Percentiles rank a stretch among this genome's conserved stretches.
phyloP scores from a whole-genome alignment of 331 rosid genomes.

The Quercus phellos region DNA sequence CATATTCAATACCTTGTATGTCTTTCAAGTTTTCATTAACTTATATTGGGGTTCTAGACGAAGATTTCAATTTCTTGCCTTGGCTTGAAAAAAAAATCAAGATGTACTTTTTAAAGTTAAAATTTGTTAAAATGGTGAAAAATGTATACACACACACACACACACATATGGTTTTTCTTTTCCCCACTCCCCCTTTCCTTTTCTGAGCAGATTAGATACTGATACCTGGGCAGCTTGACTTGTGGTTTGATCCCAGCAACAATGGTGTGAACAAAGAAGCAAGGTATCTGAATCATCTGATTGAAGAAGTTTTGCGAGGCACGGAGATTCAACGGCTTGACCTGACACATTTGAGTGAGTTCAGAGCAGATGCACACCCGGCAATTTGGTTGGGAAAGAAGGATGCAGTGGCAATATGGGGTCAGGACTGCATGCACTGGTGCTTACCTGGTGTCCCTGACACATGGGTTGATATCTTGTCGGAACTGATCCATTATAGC shows the following conservation, averaged over 20 bases:
- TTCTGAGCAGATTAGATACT: slow-evolving; percentile 17
- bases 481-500: slow-evolving; percentile 42
- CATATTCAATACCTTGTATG: background rate
- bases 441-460: slow-evolving; percentile 97
- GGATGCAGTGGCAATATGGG: slow-evolving; percentile 88
- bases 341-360: slow-evolving; percentile 72
- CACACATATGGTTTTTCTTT: background rate
- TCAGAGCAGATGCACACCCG: slow-evolving; percentile 92
- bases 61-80: too few species aligned
- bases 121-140: too few species aligned
- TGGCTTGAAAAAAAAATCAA: too few species aligned
- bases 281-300: slow-evolving; percentile 55
- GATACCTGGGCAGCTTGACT: slow-evolving; percentile 68
- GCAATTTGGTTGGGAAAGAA: slow-evolving; percentile 87
- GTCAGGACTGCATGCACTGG: slow-evolving; percentile 99
- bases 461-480: slow-evolving; percentile 84
- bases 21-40: background rate
- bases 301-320: slow-evolving; percentile 52
- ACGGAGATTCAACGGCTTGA: slow-evolving; percentile 58
- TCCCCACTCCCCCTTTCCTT: background rate
- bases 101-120: too few species aligned
- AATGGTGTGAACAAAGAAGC: slow-evolving; percentile 86
- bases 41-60: background rate
- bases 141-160: too few species aligned
- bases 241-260: slow-evolving; percentile 87